A percentile compares a stretch with the other conserved stretches of the same genome.
Evolutionary conservation across 768 basidiomycete species (phyloP).

Genomic region (Megacollybia marginata): DNA sequence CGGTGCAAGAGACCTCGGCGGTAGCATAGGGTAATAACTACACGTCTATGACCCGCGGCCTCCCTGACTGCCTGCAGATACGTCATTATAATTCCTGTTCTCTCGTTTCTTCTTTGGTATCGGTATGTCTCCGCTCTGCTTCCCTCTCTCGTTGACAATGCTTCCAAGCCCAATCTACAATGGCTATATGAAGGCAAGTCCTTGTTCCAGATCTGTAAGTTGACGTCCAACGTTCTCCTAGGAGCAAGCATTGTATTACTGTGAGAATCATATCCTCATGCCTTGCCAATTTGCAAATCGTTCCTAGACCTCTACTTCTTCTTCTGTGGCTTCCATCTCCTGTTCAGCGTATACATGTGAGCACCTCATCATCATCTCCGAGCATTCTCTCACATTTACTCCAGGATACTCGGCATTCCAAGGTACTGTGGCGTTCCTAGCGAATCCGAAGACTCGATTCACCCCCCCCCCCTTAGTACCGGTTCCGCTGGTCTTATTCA

Average conservation of each 20-base stretch:
- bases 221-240: slow-evolving; percentile 17
- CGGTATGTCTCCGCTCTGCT: slow-evolving; percentile 42
- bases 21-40: slow-evolving; percentile 70
- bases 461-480: slow-evolving; percentile 43
- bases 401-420: slow-evolving; percentile 90
- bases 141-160: slow-evolving; percentile 6
- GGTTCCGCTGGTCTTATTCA: slow-evolving; percentile 95
- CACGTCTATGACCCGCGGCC: slow-evolving; percentile 6
- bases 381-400: slow-evolving; percentile 17
- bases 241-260: slow-evolving; percentile 94
- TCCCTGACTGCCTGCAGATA: slow-evolving; percentile 42
- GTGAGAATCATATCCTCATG: slow-evolving; percentile 39
- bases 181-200: slow-evolving; percentile 87
- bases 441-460: slow-evolving; percentile 23
- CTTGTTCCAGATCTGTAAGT: background rate
- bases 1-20: slow-evolving; percentile 75
- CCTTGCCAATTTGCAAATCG: slow-evolving; percentile 19
- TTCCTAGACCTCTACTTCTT: slow-evolving; percentile 87
- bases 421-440: slow-evolving; percentile 34
- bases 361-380: slow-evolving; percentile 22
- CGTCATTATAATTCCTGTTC: slow-evolving; percentile 63
- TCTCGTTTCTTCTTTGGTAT: slow-evolving; percentile 94
- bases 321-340: slow-evolving; percentile 91
- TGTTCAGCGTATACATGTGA: slow-evolving; percentile 90
- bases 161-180: slow-evolving; percentile 83